These are phyloP conservation scores for Wickerhamiella dianesei DNA, from an alignment of 805 yeast species.

Conservation along the genomic window DNA sequence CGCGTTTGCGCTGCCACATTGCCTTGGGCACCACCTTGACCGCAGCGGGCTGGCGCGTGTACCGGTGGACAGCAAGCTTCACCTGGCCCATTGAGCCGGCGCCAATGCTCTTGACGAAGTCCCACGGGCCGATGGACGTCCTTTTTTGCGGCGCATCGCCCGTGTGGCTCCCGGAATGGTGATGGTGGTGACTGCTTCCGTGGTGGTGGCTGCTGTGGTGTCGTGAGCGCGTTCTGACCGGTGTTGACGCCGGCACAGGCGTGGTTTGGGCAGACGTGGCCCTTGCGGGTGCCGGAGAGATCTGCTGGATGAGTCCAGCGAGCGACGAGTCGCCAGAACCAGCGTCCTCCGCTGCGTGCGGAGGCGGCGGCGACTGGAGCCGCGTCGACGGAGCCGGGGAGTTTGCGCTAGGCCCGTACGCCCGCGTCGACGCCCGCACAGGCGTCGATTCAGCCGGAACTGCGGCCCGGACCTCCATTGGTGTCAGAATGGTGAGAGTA, in stretches of 20 bases:
- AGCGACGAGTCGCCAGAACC: neutral
- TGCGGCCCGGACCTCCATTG: neutral
- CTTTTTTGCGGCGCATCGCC: conserved; percentile 33
- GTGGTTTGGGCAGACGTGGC: too few relatives aligned
- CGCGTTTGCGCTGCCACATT: conserved; percentile 40
- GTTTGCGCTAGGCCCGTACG: conserved; percentile 11
- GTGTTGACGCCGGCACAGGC: neutral
- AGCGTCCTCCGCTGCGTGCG: neutral
- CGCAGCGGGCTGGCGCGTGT: conserved; percentile 61
- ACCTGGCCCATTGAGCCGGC: conserved; percentile 99
- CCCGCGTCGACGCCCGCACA: conserved; percentile 13
- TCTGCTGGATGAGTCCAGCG: neutral
- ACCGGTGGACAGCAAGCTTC: conserved; percentile 75
- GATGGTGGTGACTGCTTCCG: neutral
- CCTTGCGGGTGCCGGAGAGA: neutral
- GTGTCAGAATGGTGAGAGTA: neutral
- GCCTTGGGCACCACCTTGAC: conserved; percentile 90
- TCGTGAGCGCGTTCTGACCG: neutral
- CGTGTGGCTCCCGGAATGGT: conserved; percentile 2
- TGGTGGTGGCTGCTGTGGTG: neutral
- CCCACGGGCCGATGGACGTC: conserved; percentile 92
- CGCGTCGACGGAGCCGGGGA: conserved; percentile 1
- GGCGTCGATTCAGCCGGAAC: neutral
- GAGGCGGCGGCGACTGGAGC: neutral
- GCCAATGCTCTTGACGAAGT: conserved; percentile 84